A percentile compares a stretch with the other conserved stretches of the same genome.
Conservation (phyloP, 106 monocot genomes). For the Dioscorea alata region DNA sequence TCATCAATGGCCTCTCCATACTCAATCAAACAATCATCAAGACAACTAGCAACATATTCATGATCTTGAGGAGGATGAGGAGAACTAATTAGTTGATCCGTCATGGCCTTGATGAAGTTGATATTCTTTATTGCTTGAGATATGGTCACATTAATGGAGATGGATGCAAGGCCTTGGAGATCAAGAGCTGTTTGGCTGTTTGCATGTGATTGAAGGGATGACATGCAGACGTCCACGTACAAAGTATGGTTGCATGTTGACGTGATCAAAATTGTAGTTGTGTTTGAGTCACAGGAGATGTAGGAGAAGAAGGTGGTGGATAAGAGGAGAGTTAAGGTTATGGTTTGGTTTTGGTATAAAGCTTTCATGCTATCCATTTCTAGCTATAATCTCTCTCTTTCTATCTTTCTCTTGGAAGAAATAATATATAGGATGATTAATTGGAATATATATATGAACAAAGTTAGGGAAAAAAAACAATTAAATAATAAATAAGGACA, state of each 20-base stretch:
- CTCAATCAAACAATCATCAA: constrained; percentile 3
- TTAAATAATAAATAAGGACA: no score
- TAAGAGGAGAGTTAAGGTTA: not conserved
- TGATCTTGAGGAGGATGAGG: not conserved
- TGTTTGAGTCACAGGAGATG: not conserved
- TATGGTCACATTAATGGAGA: not conserved
- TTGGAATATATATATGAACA: no score
- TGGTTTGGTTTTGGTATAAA: no score
- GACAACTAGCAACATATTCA: not conserved
- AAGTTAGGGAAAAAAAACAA: no score
- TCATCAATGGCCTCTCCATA: constrained; percentile 4
- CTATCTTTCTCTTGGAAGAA: no score
- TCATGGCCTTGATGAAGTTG: not conserved
- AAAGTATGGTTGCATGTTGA: constrained; percentile 6
- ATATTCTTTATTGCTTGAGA: not conserved
- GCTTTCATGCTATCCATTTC: no score
- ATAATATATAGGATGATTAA: no score
- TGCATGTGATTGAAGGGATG: not conserved
- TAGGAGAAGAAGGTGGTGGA: not conserved
- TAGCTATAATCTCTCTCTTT: no score
- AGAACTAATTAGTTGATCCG: not conserved
- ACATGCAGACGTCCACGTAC: constrained; percentile 7
- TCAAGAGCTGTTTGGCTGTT: not conserved
- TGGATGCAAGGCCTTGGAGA: not conserved
- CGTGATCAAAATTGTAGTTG: not conserved